phyloP scores from a whole-genome alignment of 768 basidiomycete genomes.

The Phanerochaete carnosa region DNA sequence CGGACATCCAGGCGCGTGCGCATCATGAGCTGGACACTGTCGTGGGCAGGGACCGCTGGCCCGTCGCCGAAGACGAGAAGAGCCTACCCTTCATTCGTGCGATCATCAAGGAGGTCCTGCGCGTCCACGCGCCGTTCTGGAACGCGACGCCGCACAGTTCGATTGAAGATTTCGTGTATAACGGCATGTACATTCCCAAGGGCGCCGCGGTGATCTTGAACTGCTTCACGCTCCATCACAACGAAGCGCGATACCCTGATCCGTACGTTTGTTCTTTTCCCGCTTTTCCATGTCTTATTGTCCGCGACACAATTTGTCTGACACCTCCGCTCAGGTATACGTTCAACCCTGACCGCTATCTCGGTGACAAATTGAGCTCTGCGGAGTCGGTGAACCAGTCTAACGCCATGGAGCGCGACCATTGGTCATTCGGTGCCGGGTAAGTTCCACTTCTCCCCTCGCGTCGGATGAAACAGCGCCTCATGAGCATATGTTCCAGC shows the following conservation, averaged over 20 bases:
- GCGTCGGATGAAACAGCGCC: background rate
- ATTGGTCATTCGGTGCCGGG: conserved; percentile 52
- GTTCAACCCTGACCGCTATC: conserved; percentile 44
- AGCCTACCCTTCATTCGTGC: conserved; percentile 14
- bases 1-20: conserved; percentile 24
- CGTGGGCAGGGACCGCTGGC: conserved; percentile 21
- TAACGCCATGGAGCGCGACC: conserved; percentile 42
- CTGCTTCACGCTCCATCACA: conserved; percentile 23
- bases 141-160: conserved; percentile 26
- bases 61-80: conserved; percentile 20
- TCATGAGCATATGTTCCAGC: conserved; percentile 1
- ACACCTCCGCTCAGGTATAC: conserved; percentile 15
- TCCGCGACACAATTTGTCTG: background rate
- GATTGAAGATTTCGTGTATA: conserved; percentile 29
- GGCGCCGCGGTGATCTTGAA: conserved; percentile 27
- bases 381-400: conserved; percentile 42
- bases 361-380: conserved; percentile 34
- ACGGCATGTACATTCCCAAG: conserved; percentile 28
- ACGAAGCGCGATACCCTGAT: conserved; percentile 36
- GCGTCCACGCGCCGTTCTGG: conserved; percentile 24
- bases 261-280: conserved; percentile 28
- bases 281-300: conserved; percentile 19
- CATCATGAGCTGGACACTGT: conserved; percentile 28
- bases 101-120: conserved; percentile 21
- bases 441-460: conserved; percentile 20